A percentile compares a stretch with the other conserved stretches of the same genome.
Conservation (phyloP, 768 basidiomycete genomes). For the Boletus vinaceobasis region DNA sequence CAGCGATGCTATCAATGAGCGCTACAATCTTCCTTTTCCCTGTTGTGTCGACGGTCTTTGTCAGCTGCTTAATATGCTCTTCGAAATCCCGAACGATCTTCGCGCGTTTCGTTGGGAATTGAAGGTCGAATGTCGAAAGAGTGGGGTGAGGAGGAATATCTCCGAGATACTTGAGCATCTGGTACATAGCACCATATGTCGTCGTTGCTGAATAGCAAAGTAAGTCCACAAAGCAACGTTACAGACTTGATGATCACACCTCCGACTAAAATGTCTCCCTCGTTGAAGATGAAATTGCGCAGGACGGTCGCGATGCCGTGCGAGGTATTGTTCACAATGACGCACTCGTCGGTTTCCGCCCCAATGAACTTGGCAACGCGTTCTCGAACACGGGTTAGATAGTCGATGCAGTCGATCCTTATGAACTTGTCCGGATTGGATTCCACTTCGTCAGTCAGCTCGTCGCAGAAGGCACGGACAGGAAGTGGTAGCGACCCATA, state of each 20-base stretch:
- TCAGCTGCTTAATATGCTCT: constrained; percentile 33
- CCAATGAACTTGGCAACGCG: constrained; percentile 49
- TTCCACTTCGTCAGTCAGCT: constrained; percentile 44
- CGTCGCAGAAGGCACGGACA: constrained; percentile 44
- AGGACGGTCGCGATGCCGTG: constrained; percentile 58
- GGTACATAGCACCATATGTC: constrained; percentile 54
- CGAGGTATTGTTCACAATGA: constrained; percentile 37
- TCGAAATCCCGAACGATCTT: constrained; percentile 52
- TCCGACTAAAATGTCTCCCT: constrained; percentile 60
- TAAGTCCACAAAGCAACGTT: neutral
- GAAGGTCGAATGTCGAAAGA: constrained; percentile 45
- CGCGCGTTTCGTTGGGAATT: constrained; percentile 55
- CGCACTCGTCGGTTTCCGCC: constrained; percentile 54
- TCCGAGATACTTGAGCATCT: constrained; percentile 49
- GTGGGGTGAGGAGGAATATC: constrained; percentile 56
- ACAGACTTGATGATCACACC: constrained; percentile 18
- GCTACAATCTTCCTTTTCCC: constrained; percentile 56
- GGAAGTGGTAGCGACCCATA: constrained; percentile 56
- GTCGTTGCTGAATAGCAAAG: constrained; percentile 41
- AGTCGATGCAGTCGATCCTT: constrained; percentile 32
- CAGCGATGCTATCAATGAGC: constrained; percentile 64
- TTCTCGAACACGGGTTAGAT: constrained; percentile 40
- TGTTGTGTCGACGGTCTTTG: constrained; percentile 12
- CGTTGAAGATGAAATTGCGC: constrained; percentile 51
- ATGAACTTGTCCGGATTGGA: constrained; percentile 57